Conservation (phyloP, 1,284 basidiomycete species). For the Cryptococcus amylolentus region DNA sequence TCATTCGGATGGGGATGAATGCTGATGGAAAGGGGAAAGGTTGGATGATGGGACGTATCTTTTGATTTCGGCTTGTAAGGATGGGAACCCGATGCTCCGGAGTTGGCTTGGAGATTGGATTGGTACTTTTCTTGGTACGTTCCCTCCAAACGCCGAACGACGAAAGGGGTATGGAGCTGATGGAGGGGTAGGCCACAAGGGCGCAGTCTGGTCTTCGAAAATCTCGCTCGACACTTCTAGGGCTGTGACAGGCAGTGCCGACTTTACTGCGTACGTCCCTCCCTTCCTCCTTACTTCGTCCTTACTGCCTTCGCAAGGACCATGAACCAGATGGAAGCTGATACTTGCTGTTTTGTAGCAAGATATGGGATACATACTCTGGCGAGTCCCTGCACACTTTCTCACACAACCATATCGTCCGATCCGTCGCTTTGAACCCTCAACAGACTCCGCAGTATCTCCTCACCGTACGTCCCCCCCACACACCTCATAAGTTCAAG, state of each 20-base stretch:
- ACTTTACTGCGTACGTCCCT: constrained; percentile 84
- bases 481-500: no score
- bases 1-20: not conserved
- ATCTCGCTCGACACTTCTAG: constrained; percentile 79
- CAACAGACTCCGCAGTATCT: constrained; percentile 47
- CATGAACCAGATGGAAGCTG: not conserved
- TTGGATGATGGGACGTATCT: constrained; percentile 75
- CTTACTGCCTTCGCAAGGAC: no score
- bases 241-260: constrained; percentile 90
- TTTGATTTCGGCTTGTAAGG: constrained; percentile 91
- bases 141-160: not conserved
- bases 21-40: constrained; percentile 45
- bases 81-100: constrained; percentile 92
- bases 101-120: constrained; percentile 99
- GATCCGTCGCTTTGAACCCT: constrained; percentile 73
- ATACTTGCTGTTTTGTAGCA: constrained; percentile 54
- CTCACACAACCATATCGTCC: constrained; percentile 96
- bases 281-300: not conserved
- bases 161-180: not conserved
- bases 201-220: constrained; percentile 96
- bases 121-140: constrained; percentile 81
- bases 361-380: constrained; percentile 95
- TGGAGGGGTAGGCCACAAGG: constrained; percentile 70
- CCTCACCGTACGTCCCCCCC: constrained; percentile 37
- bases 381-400: constrained; percentile 86